These are phyloP conservation scores for Ceratobasidium theobromae DNA, from an alignment of 1,284 basidiomycete genomes.

Conservation along the genomic window DNA sequence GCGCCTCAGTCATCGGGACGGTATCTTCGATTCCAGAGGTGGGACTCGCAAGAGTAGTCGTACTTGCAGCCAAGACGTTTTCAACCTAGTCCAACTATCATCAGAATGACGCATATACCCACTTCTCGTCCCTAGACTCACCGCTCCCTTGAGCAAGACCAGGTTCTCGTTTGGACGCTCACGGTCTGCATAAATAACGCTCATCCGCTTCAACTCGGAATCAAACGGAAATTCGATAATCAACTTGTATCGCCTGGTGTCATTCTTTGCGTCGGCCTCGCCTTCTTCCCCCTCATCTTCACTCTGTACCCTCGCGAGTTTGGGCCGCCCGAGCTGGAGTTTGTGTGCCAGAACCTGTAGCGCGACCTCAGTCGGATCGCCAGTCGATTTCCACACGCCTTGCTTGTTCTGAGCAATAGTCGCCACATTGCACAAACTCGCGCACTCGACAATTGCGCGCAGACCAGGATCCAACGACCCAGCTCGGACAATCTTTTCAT, in stretches of 20 bases:
- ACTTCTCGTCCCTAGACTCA: slow-evolving; percentile 61
- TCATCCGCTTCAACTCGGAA: slow-evolving; percentile 64
- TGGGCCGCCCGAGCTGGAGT: slow-evolving; percentile 36
- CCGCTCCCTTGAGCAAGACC: slow-evolving; percentile 61
- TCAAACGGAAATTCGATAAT: slow-evolving; percentile 60
- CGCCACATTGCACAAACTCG: slow-evolving; percentile 51
- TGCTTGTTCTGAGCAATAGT: slow-evolving; percentile 46
- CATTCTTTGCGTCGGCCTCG: slow-evolving; percentile 13
- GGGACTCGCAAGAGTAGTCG: slow-evolving; percentile 1
- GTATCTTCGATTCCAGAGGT: slow-evolving; percentile 37
- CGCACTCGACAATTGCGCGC: slow-evolving; percentile 22
- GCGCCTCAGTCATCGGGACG: slow-evolving; percentile 41
- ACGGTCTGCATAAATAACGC: slow-evolving; percentile 47
- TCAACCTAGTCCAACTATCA: slow-evolving; percentile 29
- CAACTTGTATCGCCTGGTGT: slow-evolving; percentile 36
- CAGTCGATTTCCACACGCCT: slow-evolving; percentile 65
- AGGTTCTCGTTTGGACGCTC: slow-evolving; percentile 39
- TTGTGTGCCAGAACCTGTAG: slow-evolving; percentile 61
- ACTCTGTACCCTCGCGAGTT: slow-evolving; percentile 18
- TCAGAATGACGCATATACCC: slow-evolving; percentile 45
- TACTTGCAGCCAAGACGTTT: slow-evolving; percentile 24
- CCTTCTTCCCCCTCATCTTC: neutral
- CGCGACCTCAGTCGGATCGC: slow-evolving; percentile 70
- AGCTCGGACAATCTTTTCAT: slow-evolving; percentile 1
- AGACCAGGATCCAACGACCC: slow-evolving; percentile 2